Percentiles rank a stretch among this genome's conserved stretches.
These are phyloP conservation scores for Fusarium burgessii DNA, from an alignment of 2,329 filamentous ascomycete genomes.

Conservation along the genomic window DNA sequence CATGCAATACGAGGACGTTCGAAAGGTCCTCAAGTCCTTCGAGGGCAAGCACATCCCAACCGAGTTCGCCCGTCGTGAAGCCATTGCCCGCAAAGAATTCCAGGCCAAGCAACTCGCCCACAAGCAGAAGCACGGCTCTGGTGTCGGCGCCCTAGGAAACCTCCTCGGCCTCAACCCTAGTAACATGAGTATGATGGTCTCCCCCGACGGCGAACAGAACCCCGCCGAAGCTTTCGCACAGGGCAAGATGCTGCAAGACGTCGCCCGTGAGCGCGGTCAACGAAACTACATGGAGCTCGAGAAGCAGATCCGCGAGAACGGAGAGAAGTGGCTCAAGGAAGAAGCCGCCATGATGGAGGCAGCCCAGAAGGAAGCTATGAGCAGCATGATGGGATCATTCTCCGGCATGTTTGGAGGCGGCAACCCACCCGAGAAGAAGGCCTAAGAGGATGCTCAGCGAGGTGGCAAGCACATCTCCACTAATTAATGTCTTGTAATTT, in stretches of 20 bases:
- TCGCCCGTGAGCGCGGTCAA: slow-evolving; percentile 91
- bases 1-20: slow-evolving; percentile 90
- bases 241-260: slow-evolving; percentile 97
- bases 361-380: slow-evolving; percentile 89
- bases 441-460: slow-evolving; percentile 25
- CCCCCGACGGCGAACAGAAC: slow-evolving; percentile 74
- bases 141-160: slow-evolving; percentile 75
- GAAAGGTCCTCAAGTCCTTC: slow-evolving; percentile 87
- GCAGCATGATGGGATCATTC: slow-evolving; percentile 87
- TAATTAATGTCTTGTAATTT: slow-evolving; percentile 49
- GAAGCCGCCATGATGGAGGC: slow-evolving; percentile 91
- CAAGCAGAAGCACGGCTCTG: slow-evolving; percentile 66
- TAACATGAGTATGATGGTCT: slow-evolving; percentile 71
- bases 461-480: slow-evolving; percentile 45
- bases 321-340: slow-evolving; percentile 95
- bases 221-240: slow-evolving; percentile 83
- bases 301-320: slow-evolving; percentile 91
- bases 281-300: slow-evolving; percentile 91
- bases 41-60: slow-evolving; percentile 88
- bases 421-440: slow-evolving; percentile 42
- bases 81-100: slow-evolving; percentile 86
- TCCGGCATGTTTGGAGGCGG: slow-evolving; percentile 46
- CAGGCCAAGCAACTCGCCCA: slow-evolving; percentile 80
- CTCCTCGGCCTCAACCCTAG: slow-evolving; percentile 82
- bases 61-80: slow-evolving; percentile 91